A percentile compares a stretch with the other conserved stretches of the same genome.
Conservation (phyloP, 345 rosid genomes). For the Microcos paniculata region DNA sequence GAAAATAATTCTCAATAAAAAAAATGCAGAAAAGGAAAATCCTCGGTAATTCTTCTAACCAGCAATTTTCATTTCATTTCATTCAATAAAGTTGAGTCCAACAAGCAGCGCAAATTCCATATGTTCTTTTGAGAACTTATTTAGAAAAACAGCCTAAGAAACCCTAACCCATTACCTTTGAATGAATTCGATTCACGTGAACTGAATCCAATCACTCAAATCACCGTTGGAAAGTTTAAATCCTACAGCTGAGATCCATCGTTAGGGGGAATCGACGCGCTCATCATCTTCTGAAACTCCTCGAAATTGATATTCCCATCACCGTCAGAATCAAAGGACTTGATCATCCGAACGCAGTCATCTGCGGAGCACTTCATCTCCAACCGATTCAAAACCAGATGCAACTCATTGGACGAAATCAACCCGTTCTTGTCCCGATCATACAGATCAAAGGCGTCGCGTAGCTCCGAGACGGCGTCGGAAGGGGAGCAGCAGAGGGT, state of each 20-base stretch:
- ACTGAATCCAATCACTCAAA: background rate
- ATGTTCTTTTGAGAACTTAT: too few species aligned
- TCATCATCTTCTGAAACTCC: constrained; percentile 90
- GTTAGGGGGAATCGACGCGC: background rate
- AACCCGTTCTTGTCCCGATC: constrained; percentile 79
- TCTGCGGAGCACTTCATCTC: constrained; percentile 64
- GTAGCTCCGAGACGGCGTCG: constrained; percentile 50
- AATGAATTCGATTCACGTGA: background rate
- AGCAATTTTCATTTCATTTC: too few species aligned
- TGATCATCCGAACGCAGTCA: constrained; percentile 70
- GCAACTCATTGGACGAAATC: constrained; percentile 69
- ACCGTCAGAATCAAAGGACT: constrained; percentile 74
- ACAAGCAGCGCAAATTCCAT: too few species aligned
- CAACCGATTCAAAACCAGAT: constrained; percentile 60
- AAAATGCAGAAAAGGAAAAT: too few species aligned
- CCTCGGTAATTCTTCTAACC: too few species aligned
- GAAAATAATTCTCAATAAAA: too few species aligned
- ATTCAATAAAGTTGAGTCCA: too few species aligned
- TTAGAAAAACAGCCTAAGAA: too few species aligned
- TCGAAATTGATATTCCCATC: constrained; percentile 77
- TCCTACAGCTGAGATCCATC: constrained; percentile 11
- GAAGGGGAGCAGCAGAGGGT: constrained; percentile 55
- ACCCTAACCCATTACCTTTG: too few species aligned
- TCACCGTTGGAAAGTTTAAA: background rate
- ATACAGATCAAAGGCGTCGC: constrained; percentile 88